Conservation (phyloP, 768 basidiomycete species). For the Phylloporus arenicola region DNA sequence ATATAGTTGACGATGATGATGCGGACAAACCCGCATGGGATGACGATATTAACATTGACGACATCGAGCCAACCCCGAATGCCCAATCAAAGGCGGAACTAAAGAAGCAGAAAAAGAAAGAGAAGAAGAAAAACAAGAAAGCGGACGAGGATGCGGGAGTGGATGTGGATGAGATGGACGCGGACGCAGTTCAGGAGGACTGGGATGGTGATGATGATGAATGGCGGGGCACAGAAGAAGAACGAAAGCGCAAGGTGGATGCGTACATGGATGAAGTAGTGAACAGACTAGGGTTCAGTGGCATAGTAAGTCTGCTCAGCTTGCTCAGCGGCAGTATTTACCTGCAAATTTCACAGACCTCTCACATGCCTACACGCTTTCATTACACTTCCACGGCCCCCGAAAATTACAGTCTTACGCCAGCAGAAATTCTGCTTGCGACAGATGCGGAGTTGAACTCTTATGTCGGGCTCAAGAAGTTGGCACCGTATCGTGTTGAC, state of each 20-base stretch:
- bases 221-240: slow-evolving; percentile 87
- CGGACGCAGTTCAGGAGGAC: slow-evolving; percentile 40
- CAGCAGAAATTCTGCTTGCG: slow-evolving; percentile 85
- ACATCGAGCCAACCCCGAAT: slow-evolving; percentile 43
- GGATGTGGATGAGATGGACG: slow-evolving; percentile 45
- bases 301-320: slow-evolving; percentile 57
- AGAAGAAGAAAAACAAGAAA: slow-evolving; percentile 36
- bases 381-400: slow-evolving; percentile 72
- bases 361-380: slow-evolving; percentile 87
- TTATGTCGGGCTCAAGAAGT: slow-evolving; percentile 82
- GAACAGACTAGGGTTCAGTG: slow-evolving; percentile 83
- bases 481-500: slow-evolving; percentile 81
- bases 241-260: slow-evolving; percentile 76
- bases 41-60: slow-evolving; percentile 80
- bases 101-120: slow-evolving; percentile 45
- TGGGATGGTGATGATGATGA: slow-evolving; percentile 48
- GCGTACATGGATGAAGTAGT: slow-evolving; percentile 91
- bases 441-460: slow-evolving; percentile 91
- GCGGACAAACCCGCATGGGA: slow-evolving; percentile 84
- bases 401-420: slow-evolving; percentile 62
- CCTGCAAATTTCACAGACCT: slow-evolving; percentile 52
- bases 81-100: slow-evolving; percentile 23
- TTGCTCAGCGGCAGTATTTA: neutral
- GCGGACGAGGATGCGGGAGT: slow-evolving; percentile 43
- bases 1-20: slow-evolving; percentile 30